Evolutionary conservation across 768 basidiomycete genomes (phyloP), one percentile per base, ranked within the genome.

Genomic region (Boletus vinaceobasis): DNA sequence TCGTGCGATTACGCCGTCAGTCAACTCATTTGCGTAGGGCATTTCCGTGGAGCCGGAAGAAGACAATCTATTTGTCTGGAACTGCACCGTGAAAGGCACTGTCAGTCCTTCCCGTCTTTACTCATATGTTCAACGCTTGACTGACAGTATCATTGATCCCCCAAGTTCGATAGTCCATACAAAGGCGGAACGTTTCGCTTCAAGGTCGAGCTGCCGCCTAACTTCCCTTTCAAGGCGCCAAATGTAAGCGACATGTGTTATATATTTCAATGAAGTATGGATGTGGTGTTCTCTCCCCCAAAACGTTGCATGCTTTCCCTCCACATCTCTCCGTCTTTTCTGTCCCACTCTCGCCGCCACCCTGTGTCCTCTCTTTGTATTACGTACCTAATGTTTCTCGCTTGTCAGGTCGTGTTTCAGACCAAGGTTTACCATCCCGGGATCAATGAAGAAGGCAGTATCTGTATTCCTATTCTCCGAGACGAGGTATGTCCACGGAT

Each of bases 351-450:
- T 51, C 48, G 35, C 50, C 27, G 19, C 26, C 50, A 6, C 45
- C 39, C 48, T 23, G 37, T 45, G 39, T 31, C 37, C 32, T 56
- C 48, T 47, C 26, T 21, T 51, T 38, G 50, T 29, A 33, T 61
- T 62, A 64, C 67, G 61, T 67, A 57, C 32, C 56, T 51, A 21
- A 64, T 37, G 21, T 43, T 47, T 46, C 40, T 27, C 36, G 45
- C 43, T 44, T 53, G 50, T 45, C 56, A 93, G 90, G 88, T 93
- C 39, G 83, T 81, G 36, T 93, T 93, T 71, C 83, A 76, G 38
- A 93, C 91, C 52, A 92, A 85, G 79, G 87, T 93, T 43, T 93
- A 93, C 67, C 91, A 93, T 70, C 91, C 91, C 27, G 91, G 92
- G 36, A 88, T 93, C 68, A 91, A 93, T 59, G 91, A 93, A 53